Base-by-base conservation (phyloP, 208 protist genomes). In the Leishmania amazonensis region DNA sequence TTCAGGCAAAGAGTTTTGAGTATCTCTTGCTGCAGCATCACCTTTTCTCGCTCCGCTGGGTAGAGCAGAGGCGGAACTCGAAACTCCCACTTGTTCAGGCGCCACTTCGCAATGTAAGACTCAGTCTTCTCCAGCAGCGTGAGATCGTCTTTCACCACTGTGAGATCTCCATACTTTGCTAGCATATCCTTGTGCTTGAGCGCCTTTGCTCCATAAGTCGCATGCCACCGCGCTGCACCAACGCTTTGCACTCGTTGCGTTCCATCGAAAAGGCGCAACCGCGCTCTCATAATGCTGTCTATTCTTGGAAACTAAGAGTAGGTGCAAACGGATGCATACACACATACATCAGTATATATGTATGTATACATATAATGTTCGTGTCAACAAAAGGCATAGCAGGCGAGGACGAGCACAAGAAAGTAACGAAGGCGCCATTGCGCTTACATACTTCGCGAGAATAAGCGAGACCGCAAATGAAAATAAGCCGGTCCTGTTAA, bases 31-130 rank as follows among this genome's bases (percentile, higher is more conserved):
- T 96, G 88, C 40, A 90, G 84, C 80, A 91, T 81, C 40, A 91
- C 81, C 40, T 88, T 75, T 62, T 96, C 92, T 72, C 88, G 92
- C 83, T 93, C 82, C 13, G 75, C 65, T 3, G 80, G 68, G 28
- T 60, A 72, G n/a, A 95, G 76, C 19, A 95, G 70, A 2, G 85
- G 88, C 54, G 94, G 91, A 28, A 96, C 83, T 31, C 94, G 87
- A 79, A 97, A 94, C 79, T 97, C 90, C 93, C 94, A 97, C 73
- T 93, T 93, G 72, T 97, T 97, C 47, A 97, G 87, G 28, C 89
- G 93, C 93, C 94, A 97, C 21, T 83, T 80, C 2, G 78, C 80
- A 77, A 97, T 89, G 35, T 80, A 76, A 62, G 78, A 85, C 60
- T 97, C 92, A 0, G 90, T 88, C 54, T 85, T 49, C 73, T 95